Percentiles rank a stretch among this genome's conserved stretches.
Conservation (phyloP, 371 early-diverging fungal species). For the Batrachochytrium dendrobatidis region DNA sequence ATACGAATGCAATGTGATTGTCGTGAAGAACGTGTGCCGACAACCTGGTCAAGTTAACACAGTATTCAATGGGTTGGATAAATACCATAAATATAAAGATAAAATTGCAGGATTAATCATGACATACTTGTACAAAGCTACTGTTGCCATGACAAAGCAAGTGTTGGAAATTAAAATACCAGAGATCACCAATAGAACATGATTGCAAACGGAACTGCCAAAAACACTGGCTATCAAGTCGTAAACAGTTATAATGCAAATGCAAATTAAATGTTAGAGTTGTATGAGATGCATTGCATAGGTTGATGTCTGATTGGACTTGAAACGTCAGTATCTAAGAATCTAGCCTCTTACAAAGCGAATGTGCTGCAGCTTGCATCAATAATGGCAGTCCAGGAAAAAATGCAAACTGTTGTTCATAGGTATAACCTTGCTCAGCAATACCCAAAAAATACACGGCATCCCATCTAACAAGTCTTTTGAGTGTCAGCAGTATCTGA, state of each 20-base stretch:
- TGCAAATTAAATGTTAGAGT: too few relatives aligned
- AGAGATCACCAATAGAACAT: conserved; percentile 31
- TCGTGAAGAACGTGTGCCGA: conserved; percentile 12
- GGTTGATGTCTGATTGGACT: not conserved
- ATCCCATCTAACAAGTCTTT: conserved; percentile 80
- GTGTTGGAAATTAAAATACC: conserved; percentile 68
- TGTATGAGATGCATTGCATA: not conserved
- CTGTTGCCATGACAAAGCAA: conserved; percentile 69
- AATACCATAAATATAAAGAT: too few relatives aligned
- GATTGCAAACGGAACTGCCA: too few relatives aligned
- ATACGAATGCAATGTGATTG: conserved; percentile 46
- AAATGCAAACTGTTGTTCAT: conserved; percentile 90
- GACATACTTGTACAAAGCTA: conserved; percentile 68
- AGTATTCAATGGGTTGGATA: too few relatives aligned
- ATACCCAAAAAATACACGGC: conserved; percentile 82
- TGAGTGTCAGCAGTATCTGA: not conserved
- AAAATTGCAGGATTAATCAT: too few relatives aligned
- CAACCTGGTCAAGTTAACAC: too few relatives aligned
- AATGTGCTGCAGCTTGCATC: conserved; percentile 31
- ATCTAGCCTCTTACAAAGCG: conserved; percentile 7
- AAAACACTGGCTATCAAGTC: not conserved
- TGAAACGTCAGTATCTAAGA: not conserved
- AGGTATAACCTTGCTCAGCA: conserved; percentile 71
- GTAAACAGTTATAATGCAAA: too few relatives aligned
- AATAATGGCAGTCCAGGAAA: conserved; percentile 76